phyloP scores from a whole-genome alignment of 352 stramenopile species.

The Phytophthora idaei region DNA sequence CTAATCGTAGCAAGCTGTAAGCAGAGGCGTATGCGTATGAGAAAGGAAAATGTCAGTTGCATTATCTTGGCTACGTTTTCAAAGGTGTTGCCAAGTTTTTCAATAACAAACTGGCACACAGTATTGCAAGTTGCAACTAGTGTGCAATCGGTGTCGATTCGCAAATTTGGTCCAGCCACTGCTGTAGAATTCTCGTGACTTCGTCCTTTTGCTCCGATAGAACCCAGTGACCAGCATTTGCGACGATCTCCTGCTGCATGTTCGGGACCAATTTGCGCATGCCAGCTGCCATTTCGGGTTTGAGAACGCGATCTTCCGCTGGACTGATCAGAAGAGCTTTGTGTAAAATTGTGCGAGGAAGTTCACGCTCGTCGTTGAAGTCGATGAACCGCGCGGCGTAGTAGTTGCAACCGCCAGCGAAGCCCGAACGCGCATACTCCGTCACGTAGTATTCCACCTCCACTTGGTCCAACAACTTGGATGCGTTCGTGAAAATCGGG shows the following conservation, averaged over 20 bases:
- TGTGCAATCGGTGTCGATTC: background rate
- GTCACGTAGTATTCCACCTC: constrained; percentile 68
- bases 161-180: constrained; percentile 47
- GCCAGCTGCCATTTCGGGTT: constrained; percentile 54
- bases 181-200: constrained; percentile 40
- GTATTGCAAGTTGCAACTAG: background rate
- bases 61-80: constrained; percentile 6
- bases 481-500: constrained; percentile 43
- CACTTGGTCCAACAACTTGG: constrained; percentile 44
- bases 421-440: constrained; percentile 57
- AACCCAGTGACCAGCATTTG: constrained; percentile 64
- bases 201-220: constrained; percentile 60
- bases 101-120: background rate
- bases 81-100: background rate
- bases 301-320: constrained; percentile 55
- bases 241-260: constrained; percentile 51
- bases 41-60: background rate
- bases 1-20: constrained; percentile 36
- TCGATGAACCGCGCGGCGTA: constrained; percentile 61
- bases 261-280: constrained; percentile 58
- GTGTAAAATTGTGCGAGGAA: constrained; percentile 44
- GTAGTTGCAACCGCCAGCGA: constrained; percentile 58
- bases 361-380: constrained; percentile 47
- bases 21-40: background rate
- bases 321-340: constrained; percentile 67